These are phyloP conservation scores for Tylopilus sp. DNA, from an alignment of 1,284 basidiomycete genomes.

Conservation along the genomic window DNA sequence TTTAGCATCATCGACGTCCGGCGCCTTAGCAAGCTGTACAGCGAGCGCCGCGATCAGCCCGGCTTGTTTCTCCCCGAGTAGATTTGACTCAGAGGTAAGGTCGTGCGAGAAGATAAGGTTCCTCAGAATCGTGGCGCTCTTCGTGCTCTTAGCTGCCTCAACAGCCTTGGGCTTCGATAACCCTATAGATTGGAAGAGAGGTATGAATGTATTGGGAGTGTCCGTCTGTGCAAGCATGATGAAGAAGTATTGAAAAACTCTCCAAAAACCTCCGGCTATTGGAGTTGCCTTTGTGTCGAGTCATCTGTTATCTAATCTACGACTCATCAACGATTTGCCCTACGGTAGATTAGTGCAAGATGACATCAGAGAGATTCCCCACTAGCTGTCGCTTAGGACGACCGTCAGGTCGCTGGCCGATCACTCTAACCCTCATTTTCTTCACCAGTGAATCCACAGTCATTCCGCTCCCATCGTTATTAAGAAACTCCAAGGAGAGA, in stretches of 20 bases:
- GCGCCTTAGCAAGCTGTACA: slow-evolving; percentile 56
- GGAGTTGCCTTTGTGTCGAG: not conserved
- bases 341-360: slow-evolving; percentile 39
- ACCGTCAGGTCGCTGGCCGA: slow-evolving; percentile 45
- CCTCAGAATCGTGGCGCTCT: slow-evolving; percentile 68
- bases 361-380: slow-evolving; percentile 49
- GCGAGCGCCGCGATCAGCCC: slow-evolving; percentile 71
- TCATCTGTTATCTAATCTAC: slow-evolving; percentile 20
- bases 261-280: too few species aligned
- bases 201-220: slow-evolving; percentile 32
- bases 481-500: slow-evolving; percentile 50
- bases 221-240: slow-evolving; percentile 16
- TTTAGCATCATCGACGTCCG: slow-evolving; percentile 46
- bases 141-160: slow-evolving; percentile 79
- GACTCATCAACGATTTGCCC: too few species aligned
- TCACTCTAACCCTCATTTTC: slow-evolving; percentile 43
- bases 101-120: slow-evolving; percentile 64
- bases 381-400: slow-evolving; percentile 44
- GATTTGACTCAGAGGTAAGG: slow-evolving; percentile 36
- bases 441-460: slow-evolving; percentile 34
- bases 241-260: not conserved
- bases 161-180: slow-evolving; percentile 76
- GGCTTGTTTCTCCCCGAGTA: slow-evolving; percentile 79
- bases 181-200: slow-evolving; percentile 78
- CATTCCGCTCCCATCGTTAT: slow-evolving; percentile 36